Conservation (phyloP, 192 early-diverging fungal genomes). For the Gaertneriomyces sp. region DNA sequence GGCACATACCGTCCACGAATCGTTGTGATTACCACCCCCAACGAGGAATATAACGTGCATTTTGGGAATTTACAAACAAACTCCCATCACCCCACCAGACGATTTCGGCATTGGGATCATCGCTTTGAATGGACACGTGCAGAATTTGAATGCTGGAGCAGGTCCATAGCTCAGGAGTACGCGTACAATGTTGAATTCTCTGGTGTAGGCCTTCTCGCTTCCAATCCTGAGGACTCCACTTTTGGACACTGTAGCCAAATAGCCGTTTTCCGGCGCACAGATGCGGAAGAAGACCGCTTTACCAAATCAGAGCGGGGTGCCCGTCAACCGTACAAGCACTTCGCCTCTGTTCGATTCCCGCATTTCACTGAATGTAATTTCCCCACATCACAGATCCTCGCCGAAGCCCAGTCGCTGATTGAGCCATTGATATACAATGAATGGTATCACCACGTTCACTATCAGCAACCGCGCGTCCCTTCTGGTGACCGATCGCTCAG, state of each 20-base stretch:
- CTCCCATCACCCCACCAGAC: conserved; percentile 42
- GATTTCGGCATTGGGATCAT: conserved; percentile 81
- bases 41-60: conserved; percentile 88
- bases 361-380: conserved; percentile 35
- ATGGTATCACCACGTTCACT: background rate
- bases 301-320: background rate
- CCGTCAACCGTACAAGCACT: conserved; percentile 6
- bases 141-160: conserved; percentile 76
- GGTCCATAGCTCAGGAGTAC: conserved; percentile 35
- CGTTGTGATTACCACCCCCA: conserved; percentile 52
- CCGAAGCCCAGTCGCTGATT: conserved; percentile 15
- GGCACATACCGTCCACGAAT: conserved; percentile 64
- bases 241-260: conserved; percentile 68
- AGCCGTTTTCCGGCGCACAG: conserved; percentile 55
- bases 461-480: too few relatives aligned
- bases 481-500: too few relatives aligned
- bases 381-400: conserved; percentile 18
- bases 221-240: background rate
- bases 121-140: conserved; percentile 93
- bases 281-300: background rate
- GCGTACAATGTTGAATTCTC: conserved; percentile 63
- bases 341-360: conserved; percentile 27
- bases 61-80: conserved; percentile 77
- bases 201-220: conserved; percentile 55
- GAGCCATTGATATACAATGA: conserved; percentile 21